Evolutionary conservation across 306 rosid species (phyloP).

Genomic region (Quercus gilva): DNA sequence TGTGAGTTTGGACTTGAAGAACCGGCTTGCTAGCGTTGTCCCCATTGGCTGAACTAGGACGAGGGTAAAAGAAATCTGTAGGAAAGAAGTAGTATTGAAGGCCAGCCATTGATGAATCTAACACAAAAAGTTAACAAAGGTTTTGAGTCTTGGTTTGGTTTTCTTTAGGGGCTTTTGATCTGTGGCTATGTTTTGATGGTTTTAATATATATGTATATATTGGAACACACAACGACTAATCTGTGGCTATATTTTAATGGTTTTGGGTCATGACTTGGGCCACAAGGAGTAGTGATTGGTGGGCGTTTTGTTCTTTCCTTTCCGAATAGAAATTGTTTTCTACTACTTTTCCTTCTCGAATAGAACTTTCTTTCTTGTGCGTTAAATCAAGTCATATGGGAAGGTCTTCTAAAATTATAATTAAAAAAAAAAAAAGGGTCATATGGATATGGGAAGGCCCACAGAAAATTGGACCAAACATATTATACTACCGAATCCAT

Average conservation of each 20-base stretch:
- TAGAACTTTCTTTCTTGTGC: too few species aligned
- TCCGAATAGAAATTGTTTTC: too few species aligned
- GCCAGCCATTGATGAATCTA: neutral
- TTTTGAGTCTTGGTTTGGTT: neutral
- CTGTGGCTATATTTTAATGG: neutral
- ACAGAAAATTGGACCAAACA: too few species aligned
- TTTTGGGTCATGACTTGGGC: neutral
- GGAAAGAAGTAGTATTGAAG: neutral
- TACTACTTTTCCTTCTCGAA: too few species aligned
- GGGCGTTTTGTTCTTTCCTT: neutral
- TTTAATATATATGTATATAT: too few species aligned
- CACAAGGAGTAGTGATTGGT: neutral
- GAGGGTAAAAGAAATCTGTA: conserved; percentile 1
- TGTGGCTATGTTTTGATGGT: neutral
- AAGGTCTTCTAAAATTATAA: too few species aligned
- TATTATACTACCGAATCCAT: too few species aligned
- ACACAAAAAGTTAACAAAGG: neutral
- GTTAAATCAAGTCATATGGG: too few species aligned
- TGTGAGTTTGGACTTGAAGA: neutral
- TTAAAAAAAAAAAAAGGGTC: too few species aligned
- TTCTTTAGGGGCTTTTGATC: neutral
- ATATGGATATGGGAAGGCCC: too few species aligned
- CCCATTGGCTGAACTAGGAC: neutral
- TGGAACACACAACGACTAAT: too few species aligned
- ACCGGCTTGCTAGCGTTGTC: neutral